These are phyloP conservation scores for Pyrenula aspistea DNA, from an alignment of 495 filamentous ascomycete genomes.

Conservation along the genomic window DNA sequence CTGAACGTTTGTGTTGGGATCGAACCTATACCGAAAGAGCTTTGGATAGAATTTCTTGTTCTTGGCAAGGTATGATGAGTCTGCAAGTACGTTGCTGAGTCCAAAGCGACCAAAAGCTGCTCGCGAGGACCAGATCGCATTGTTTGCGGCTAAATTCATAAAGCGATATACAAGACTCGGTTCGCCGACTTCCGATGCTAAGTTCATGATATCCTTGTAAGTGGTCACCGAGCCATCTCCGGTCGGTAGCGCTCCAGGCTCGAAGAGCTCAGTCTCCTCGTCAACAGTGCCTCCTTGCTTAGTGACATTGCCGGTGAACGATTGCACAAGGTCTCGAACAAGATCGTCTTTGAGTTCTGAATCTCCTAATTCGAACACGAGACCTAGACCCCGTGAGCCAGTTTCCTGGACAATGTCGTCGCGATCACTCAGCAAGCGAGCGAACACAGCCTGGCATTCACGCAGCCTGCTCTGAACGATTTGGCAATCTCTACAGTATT, in stretches of 20 bases:
- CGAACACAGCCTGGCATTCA: conserved; percentile 77
- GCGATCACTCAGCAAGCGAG: conserved; percentile 71
- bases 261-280: conserved; percentile 83
- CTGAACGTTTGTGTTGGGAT: conserved; percentile 85
- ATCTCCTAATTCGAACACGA: conserved; percentile 89
- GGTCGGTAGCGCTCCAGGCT: conserved; percentile 83
- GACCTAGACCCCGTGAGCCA: conserved; percentile 74
- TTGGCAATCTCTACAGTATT: conserved; percentile 67
- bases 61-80: conserved; percentile 60
- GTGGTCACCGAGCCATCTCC: conserved; percentile 85
- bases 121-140: conserved; percentile 88
- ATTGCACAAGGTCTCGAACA: conserved; percentile 72
- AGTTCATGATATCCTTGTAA: conserved; percentile 88
- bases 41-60: conserved; percentile 94
- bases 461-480: conserved; percentile 61
- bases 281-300: conserved; percentile 67
- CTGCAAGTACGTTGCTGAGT: conserved; percentile 79
- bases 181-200: conserved; percentile 89
- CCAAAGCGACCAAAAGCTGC: conserved; percentile 93
- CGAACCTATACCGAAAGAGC: conserved; percentile 85
- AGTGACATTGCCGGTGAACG: conserved; percentile 67
- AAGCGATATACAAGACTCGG: conserved; percentile 91
- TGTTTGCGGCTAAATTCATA: conserved; percentile 90
- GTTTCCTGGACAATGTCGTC: conserved; percentile 94
- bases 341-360: conserved; percentile 66